phyloP scores from a whole-genome alignment of 805 yeast genomes.

The Wickerhamiella azymoides region DNA sequence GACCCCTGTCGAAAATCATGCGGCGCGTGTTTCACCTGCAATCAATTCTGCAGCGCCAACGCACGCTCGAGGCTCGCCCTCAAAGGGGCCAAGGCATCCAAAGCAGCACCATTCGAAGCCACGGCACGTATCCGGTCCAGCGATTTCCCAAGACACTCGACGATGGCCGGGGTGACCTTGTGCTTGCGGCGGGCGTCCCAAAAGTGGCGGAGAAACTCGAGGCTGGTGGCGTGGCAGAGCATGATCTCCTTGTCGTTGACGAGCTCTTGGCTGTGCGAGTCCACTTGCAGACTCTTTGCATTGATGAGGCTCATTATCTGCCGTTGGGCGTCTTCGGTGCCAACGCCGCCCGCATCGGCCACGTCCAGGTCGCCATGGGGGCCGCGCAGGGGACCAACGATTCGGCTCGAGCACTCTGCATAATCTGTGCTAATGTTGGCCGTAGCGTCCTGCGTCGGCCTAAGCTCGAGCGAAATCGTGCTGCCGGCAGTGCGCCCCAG shows the following conservation, averaged over 20 bases:
- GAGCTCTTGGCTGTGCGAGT: neutral
- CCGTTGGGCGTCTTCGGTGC: slow-evolving; percentile 10
- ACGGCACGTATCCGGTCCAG: slow-evolving; percentile 3
- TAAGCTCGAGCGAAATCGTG: slow-evolving; percentile 11
- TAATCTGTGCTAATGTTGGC: neutral
- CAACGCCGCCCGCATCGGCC: slow-evolving; percentile 29
- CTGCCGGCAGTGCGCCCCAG: slow-evolving; percentile 2
- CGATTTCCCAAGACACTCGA: neutral
- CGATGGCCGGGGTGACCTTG: neutral
- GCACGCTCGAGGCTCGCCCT: neutral
- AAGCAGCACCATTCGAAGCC: neutral
- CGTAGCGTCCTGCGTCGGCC: neutral
- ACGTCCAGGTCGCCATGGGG: slow-evolving; percentile 53
- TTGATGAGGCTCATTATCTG: slow-evolving; percentile 8
- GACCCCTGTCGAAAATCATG: no score
- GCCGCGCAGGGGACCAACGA: slow-evolving; percentile 26
- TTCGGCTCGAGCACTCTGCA: neutral
- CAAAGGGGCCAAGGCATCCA: neutral
- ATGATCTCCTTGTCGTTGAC: slow-evolving; percentile 33
- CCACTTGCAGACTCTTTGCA: neutral
- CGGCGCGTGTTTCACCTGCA: neutral
- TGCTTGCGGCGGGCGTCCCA: slow-evolving; percentile 28
- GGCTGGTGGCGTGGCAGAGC: slow-evolving; percentile 54
- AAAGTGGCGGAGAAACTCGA: slow-evolving; percentile 63
- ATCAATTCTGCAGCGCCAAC: neutral